These are phyloP conservation scores for Nepenthes gracilis DNA, from an alignment of 148 eudicot species.

Conservation along the genomic window DNA sequence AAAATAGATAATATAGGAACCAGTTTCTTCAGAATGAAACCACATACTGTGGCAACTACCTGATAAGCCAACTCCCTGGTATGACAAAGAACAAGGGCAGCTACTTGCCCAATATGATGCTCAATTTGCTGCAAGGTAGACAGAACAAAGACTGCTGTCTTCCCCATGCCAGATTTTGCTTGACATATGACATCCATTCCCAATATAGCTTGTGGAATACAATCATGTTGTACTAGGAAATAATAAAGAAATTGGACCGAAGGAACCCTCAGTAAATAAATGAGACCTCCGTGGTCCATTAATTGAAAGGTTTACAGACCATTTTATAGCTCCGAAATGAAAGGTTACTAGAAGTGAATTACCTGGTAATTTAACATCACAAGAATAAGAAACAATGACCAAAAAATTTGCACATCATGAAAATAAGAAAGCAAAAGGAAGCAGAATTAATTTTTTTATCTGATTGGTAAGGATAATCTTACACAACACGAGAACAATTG, in stretches of 20 bases:
- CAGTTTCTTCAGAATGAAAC: background rate
- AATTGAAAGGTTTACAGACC: conserved; percentile 45
- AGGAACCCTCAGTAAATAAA: conserved; percentile 45
- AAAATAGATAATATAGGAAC: too few relatives aligned
- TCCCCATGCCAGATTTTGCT: conserved; percentile 82
- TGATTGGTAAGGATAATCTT: too few relatives aligned
- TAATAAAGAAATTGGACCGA: conserved; percentile 48
- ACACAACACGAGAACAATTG: too few relatives aligned
- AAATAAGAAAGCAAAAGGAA: too few relatives aligned
- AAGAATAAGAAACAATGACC: background rate
- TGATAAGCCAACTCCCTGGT: conserved; percentile 73
- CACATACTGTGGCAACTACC: conserved; percentile 14
- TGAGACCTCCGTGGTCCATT: conserved; percentile 32
- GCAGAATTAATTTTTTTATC: too few relatives aligned
- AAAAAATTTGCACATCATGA: too few relatives aligned
- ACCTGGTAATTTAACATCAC: conserved; percentile 27
- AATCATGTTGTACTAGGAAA: conserved; percentile 75
- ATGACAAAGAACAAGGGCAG: conserved; percentile 69
- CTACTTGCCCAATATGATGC: conserved; percentile 66
- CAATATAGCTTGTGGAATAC: conserved; percentile 75
- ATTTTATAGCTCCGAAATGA: conserved; percentile 30
- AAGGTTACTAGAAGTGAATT: conserved; percentile 25
- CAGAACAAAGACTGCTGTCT: conserved; percentile 71
- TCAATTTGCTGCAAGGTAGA: conserved; percentile 69
- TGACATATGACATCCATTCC: conserved; percentile 86